Base-by-base conservation (phyloP, 2,329 filamentous ascomycete species). In the Rutstroemia sp. region DNA sequence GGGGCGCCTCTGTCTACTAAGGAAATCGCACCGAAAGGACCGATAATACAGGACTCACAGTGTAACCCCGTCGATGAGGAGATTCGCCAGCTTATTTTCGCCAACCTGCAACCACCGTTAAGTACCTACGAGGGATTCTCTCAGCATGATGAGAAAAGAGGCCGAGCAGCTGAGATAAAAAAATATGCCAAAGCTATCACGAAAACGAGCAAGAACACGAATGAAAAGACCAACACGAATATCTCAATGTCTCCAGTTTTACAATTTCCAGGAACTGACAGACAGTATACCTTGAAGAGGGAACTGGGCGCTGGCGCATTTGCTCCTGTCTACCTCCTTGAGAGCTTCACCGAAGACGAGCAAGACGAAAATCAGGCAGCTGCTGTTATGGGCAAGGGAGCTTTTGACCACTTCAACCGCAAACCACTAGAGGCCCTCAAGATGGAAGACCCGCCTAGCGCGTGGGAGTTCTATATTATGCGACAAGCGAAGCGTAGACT, bases 401-500 rank as follows among this genome's bases (percentile, higher is more conserved):
- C 77, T 12, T 82, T 86, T 66, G 75, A 80, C n/a, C 67, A 77
- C 9, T 75, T 74, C 36, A 74, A 76, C 47, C 64, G 71, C 1
- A 73, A 75, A 40, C 83, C 75, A 1, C 78, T 94, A 4, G 91
- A 96, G 71, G 94, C 94, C 1, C 78, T 99, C 64, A 99, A 99
- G 73, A 92, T 96, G 83, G 94, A 99, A 73, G 82, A 87, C 34
- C 90, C 92, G 0, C 89, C 92, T 0, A 87, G 85, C 4, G 79
- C 88, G 0, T 99, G 94, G 94, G 94, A 99, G 69, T 99, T 97
- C 68, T 88, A 96, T 73, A 95, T 99, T 72, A 90, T 97, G 76
- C 86, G 89, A 1, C 82, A 90, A 55, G 84, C 88, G 1, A 89
- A 92, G 61, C 76, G 81, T 21, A 87, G 94, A 0, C 77, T 99